Percentiles rank a stretch among this genome's conserved stretches.
phyloP scores from a whole-genome alignment of 2,329 filamentous ascomycete genomes.

The Stachybotrys chlorohalonatus region DNA sequence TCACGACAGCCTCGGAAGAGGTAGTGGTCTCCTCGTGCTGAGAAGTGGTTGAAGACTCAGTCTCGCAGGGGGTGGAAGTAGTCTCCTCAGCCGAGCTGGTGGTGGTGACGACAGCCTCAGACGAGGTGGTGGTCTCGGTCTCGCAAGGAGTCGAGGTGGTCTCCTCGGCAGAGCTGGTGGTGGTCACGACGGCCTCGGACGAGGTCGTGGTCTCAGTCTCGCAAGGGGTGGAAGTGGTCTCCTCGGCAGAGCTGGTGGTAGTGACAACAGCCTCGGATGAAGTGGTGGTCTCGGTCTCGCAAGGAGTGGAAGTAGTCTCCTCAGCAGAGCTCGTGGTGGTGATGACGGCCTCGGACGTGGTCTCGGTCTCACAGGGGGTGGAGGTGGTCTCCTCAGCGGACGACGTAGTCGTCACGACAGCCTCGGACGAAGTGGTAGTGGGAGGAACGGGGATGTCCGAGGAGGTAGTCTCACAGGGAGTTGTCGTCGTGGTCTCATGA shows the following conservation, averaged over 20 bases:
- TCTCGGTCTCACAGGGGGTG: neutral
- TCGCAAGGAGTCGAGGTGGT: constrained; percentile 1
- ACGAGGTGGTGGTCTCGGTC: neutral
- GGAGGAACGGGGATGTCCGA: neutral
- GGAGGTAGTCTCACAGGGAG: neutral
- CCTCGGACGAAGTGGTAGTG: neutral
- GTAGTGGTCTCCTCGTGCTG: constrained; percentile 1
- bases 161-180: constrained; percentile 1
- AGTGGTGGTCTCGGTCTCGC: neutral
- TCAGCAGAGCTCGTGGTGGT: constrained; percentile 1
- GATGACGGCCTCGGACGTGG: constrained; percentile 1
- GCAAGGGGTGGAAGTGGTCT: neutral
- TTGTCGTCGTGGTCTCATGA: neutral
- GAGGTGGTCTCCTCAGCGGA: neutral
- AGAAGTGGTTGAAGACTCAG: neutral
- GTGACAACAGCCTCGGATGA: neutral
- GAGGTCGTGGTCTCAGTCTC: neutral
- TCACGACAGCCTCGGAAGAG: neutral
- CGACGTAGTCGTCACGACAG: neutral
- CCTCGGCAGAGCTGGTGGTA: neutral
- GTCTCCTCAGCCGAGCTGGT: neutral
- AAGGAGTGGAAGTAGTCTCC: constrained; percentile 2
- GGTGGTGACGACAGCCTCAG: neutral
- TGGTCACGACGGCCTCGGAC: neutral
- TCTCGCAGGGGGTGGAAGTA: neutral